These are phyloP conservation scores for Krasilnikovozyma curviuscula DNA, from an alignment of 768 basidiomycete species.

Conservation along the genomic window DNA sequence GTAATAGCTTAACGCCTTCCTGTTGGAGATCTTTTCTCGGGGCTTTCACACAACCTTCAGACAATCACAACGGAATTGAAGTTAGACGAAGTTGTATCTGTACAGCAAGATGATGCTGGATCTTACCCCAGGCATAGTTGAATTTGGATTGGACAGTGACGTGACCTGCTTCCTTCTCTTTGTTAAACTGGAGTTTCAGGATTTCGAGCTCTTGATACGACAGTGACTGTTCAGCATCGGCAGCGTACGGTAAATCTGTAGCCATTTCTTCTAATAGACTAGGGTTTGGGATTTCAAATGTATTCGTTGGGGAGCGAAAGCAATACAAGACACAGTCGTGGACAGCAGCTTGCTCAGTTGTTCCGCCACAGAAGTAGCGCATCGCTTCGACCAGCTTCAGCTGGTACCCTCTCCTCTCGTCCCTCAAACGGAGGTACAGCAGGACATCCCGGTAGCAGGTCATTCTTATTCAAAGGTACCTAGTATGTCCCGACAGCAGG, in stretches of 20 bases:
- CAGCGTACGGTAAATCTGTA: conserved; percentile 84
- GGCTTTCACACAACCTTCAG: conserved; percentile 70
- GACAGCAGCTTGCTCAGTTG: no score
- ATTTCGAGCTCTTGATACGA: conserved; percentile 75
- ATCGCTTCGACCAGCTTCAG: no score
- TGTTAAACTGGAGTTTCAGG: conserved; percentile 66
- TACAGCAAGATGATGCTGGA: neutral
- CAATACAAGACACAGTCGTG: no score
- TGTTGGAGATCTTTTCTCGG: conserved; percentile 66
- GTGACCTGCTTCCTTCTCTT: conserved; percentile 62
- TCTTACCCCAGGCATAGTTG: conserved; percentile 63
- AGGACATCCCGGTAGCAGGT: no score
- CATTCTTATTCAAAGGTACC: no score
- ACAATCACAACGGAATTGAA: conserved; percentile 8
- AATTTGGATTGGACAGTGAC: conserved; percentile 90
- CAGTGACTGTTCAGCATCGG: conserved; percentile 75
- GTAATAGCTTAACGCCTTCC: conserved; percentile 74
- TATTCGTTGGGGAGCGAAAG: no score
- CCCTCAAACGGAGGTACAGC: no score
- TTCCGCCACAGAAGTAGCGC: no score
- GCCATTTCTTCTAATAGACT: no score
- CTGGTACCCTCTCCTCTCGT: no score
- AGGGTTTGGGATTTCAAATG: no score
- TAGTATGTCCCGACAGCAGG: conserved; percentile 11
- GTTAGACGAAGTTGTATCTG: neutral